phyloP scores from a whole-genome alignment of 805 yeast genomes.

The Suhomyces faveliae region DNA sequence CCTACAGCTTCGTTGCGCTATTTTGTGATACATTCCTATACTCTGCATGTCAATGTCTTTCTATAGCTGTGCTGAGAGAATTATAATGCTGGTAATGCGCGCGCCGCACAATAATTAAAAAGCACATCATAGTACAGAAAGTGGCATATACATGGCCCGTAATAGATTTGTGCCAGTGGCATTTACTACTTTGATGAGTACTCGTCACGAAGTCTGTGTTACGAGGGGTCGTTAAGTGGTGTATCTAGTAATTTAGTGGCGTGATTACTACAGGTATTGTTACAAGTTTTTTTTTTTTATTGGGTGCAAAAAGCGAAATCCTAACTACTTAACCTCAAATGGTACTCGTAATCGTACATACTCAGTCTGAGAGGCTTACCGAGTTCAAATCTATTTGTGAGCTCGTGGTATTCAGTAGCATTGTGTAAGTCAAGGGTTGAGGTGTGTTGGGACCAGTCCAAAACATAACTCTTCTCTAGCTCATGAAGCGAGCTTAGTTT shows the following conservation, averaged over 20 bases:
- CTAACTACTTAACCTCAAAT: conserved; percentile 2
- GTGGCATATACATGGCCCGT: too few species aligned
- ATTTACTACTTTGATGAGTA: too few species aligned
- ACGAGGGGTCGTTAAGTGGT: too few species aligned
- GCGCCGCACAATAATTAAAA: too few species aligned
- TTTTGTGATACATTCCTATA: background rate
- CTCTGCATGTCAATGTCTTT: background rate
- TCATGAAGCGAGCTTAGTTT: conserved; percentile 10
- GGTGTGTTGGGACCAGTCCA: conserved; percentile 2
- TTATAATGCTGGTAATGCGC: background rate
- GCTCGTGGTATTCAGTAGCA: conserved; percentile 6
- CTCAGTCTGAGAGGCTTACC: conserved; percentile 8
- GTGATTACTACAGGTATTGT: too few species aligned
- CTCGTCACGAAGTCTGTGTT: too few species aligned
- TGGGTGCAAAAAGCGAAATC: too few species aligned
- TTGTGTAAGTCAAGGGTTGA: conserved; percentile 4
- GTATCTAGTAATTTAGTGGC: too few species aligned
- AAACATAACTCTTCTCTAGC: conserved; percentile 6
- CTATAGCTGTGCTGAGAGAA: background rate
- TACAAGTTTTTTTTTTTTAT: too few species aligned
- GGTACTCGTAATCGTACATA: conserved; percentile 10
- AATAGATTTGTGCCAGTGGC: too few species aligned
- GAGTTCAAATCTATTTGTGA: conserved; percentile 6
- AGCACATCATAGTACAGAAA: too few species aligned
- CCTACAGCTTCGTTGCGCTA: background rate